Evolutionary conservation across 768 basidiomycete genomes (phyloP).

Genomic region (Clavaria fumosa): DNA sequence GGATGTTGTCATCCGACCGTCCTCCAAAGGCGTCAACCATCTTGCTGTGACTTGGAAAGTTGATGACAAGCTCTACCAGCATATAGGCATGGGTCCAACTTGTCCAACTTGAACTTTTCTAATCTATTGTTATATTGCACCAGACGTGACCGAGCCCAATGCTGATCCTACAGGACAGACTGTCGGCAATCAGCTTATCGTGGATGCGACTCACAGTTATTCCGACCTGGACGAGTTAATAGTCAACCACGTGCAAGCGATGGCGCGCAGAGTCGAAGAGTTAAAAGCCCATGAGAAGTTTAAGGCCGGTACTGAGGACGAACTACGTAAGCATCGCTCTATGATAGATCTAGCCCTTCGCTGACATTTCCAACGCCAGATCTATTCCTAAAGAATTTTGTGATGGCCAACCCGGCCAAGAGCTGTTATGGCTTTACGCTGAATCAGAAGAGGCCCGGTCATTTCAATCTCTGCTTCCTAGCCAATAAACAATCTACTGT

Average conservation of each 20-base stretch:
- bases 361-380: constrained; percentile 30
- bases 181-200: constrained; percentile 46
- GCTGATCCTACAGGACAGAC: constrained; percentile 56
- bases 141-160: constrained; percentile 75
- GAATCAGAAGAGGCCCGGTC: constrained; percentile 80
- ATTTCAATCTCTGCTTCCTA: constrained; percentile 86
- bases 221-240: constrained; percentile 93
- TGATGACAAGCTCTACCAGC: constrained; percentile 88
- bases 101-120: constrained; percentile 4
- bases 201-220: constrained; percentile 69
- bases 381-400: constrained; percentile 73
- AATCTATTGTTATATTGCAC: background rate
- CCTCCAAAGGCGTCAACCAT: constrained; percentile 86
- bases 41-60: constrained; percentile 99
- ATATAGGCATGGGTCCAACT: constrained; percentile 54
- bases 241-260: constrained; percentile 91
- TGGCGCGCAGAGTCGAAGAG: constrained; percentile 86
- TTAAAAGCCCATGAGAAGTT: constrained; percentile 92
- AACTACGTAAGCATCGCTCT: constrained; percentile 57
- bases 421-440: constrained; percentile 93
- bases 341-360: constrained; percentile 3
- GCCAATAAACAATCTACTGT: constrained; percentile 83
- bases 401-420: constrained; percentile 85
- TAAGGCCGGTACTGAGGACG: constrained; percentile 75
- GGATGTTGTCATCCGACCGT: constrained; percentile 92